Percentiles rank a stretch among this genome's conserved stretches.
Evolutionary conservation across 2,329 filamentous ascomycete genomes (phyloP).

Genomic region (Coleophoma crateriformis): DNA sequence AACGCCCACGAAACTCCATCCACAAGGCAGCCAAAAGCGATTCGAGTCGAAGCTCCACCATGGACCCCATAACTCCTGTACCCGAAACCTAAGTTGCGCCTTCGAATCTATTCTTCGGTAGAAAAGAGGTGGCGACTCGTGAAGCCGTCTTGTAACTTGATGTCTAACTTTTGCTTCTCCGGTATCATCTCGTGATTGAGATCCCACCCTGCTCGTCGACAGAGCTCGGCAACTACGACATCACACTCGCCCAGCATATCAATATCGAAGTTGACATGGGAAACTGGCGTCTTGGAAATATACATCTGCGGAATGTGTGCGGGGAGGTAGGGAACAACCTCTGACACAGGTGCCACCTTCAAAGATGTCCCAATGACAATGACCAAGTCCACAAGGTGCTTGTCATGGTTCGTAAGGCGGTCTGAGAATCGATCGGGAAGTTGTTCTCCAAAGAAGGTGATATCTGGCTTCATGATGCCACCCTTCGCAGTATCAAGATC

Average conservation of each 20-base stretch:
- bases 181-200: slow-evolving; percentile 79
- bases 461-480: slow-evolving; percentile 93
- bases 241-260: slow-evolving; percentile 96
- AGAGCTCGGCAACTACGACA: slow-evolving; percentile 81
- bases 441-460: slow-evolving; percentile 94
- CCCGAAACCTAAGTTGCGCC: too few relatives aligned
- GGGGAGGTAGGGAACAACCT: slow-evolving; percentile 78
- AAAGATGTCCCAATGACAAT: slow-evolving; percentile 95
- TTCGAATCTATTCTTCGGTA: not conserved
- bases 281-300: slow-evolving; percentile 77
- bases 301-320: slow-evolving; percentile 83
- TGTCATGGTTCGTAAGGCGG: slow-evolving; percentile 76
- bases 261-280: slow-evolving; percentile 92
- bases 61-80: too few relatives aligned
- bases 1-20: not conserved
- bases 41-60: too few relatives aligned
- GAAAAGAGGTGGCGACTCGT: slow-evolving; percentile 38
- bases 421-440: slow-evolving; percentile 79
- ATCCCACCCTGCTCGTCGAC: slow-evolving; percentile 74
- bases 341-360: slow-evolving; percentile 91
- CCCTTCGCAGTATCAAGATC: slow-evolving; percentile 61
- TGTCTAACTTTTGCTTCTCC: slow-evolving; percentile 53
- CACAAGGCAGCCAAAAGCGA: not conserved
- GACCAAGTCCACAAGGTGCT: slow-evolving; percentile 76
- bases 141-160: slow-evolving; percentile 43